Base-by-base conservation (phyloP, 169 alveolate genomes). In the Theileria sp. region DNA sequence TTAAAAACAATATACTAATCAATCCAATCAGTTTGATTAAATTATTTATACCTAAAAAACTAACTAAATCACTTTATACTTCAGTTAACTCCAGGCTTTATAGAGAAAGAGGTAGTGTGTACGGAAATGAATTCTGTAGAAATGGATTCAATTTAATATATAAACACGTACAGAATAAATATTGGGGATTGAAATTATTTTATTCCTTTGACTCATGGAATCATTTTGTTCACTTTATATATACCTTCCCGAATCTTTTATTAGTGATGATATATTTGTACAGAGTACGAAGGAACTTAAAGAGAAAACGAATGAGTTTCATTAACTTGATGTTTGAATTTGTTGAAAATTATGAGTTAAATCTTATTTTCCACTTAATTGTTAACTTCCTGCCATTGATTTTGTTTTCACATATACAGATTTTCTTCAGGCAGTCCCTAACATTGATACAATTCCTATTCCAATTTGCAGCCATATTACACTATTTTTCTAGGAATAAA, bases 121-220 rank as follows among this genome's bases (percentile, higher is more conserved):
- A 44, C 17, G 54, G 4, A 4, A 44, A 44, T 44, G 54, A 44
- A 13, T 44, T 44, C 54, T 44, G 54, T 44, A 44, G 54, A 44
- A 8, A 71, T 44, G 72, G 19, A 15, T 56, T 82, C 28, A 93
- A 93, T 25, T 68, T 74, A 56, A 30, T 80, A n/a, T 91, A 91
- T 69, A 81, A 50, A 21, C 86, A 69, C 61, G 90, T 91, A 38
- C 94, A 91, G 60, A 36, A 73, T 17, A 54, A 87, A 28, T 91
- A 91, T 69, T 91, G 94, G 94, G 82, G 75, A 38, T 88, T 91
- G 17, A 30, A 77, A 4, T 77, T 91, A 56, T 75, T 91, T 64
- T 87, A 88, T 25, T 58, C 67, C 13, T 58, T 58, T n/a, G 34
- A 25, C 67, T 58, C 67, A 58, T 5, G 3, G 1, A 25, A 58